Conservation (phyloP, 768 basidiomycete species). For the Kwoniella bestiolae region DNA sequence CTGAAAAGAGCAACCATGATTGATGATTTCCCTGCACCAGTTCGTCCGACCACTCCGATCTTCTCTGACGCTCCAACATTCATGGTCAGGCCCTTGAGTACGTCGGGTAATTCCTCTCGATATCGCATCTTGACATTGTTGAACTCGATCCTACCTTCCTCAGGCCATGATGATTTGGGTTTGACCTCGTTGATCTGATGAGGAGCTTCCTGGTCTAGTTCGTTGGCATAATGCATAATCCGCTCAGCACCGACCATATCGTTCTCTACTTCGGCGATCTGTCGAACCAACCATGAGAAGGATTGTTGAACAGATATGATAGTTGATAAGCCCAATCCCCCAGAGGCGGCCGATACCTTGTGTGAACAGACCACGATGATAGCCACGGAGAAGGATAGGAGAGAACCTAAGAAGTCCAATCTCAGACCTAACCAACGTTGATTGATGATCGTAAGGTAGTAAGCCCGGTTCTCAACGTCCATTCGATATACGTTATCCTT, state of each 20-base stretch:
- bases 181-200: slow-evolving; percentile 68
- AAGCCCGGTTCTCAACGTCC: slow-evolving; percentile 82
- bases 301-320: slow-evolving; percentile 71
- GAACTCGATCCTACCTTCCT: slow-evolving; percentile 72
- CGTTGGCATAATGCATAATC: slow-evolving; percentile 70
- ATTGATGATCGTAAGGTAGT: slow-evolving; percentile 83
- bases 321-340: slow-evolving; percentile 78
- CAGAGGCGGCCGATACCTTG: slow-evolving; percentile 79
- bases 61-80: slow-evolving; percentile 77
- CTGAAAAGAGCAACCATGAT: slow-evolving; percentile 88
- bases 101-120: slow-evolving; percentile 82
- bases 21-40: slow-evolving; percentile 82
- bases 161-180: slow-evolving; percentile 73
- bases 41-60: slow-evolving; percentile 83
- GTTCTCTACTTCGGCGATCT: slow-evolving; percentile 76
- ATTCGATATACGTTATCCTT: slow-evolving; percentile 74
- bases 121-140: slow-evolving; percentile 78
- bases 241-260: slow-evolving; percentile 77
- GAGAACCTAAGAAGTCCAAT: slow-evolving; percentile 81
- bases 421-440: slow-evolving; percentile 85
- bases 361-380: slow-evolving; percentile 76
- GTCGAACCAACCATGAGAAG: slow-evolving; percentile 56
- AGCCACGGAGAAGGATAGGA: slow-evolving; percentile 76
- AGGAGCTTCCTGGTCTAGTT: slow-evolving; percentile 80
- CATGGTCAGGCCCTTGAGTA: slow-evolving; percentile 81